A percentile compares a stretch with the other conserved stretches of the same genome.
phyloP scores from a whole-genome alignment of 2,329 filamentous ascomycete species.

The Fusarium sp. region DNA sequence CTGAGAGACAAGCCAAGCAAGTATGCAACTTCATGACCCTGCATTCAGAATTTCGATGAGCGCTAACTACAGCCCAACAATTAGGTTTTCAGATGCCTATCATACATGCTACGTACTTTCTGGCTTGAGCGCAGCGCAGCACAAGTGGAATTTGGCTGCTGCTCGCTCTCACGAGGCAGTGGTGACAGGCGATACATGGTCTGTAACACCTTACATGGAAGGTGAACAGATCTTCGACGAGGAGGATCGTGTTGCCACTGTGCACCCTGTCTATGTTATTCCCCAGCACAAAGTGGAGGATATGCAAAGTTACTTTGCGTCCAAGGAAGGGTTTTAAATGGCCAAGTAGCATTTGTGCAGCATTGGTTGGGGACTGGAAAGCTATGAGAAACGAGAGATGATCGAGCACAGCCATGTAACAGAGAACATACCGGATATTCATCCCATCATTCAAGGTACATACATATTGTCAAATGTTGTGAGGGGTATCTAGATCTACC shows the following conservation, averaged over 20 bases:
- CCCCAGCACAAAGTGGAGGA: conserved; percentile 78
- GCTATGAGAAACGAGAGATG: conserved; percentile 28
- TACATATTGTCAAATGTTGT: conserved; percentile 10
- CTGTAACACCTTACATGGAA: conserved; percentile 65
- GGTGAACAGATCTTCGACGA: conserved; percentile 78
- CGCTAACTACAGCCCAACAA: conserved; percentile 39
- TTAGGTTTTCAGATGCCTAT: conserved; percentile 85
- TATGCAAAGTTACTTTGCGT: conserved; percentile 76
- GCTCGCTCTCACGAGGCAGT: conserved; percentile 54
- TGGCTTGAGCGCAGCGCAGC: conserved; percentile 86
- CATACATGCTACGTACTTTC: conserved; percentile 94
- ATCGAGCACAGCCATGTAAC: conserved; percentile 1
- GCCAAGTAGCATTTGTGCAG: conserved; percentile 13
- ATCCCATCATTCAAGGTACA: conserved; percentile 1
- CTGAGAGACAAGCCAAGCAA: conserved; percentile 94
- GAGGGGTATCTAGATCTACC: conserved; percentile 25
- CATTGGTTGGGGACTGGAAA: conserved; percentile 2
- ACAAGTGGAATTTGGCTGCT: conserved; percentile 69
- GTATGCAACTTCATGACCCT: conserved; percentile 63
- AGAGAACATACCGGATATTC: neutral
- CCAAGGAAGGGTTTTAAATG: conserved; percentile 70
- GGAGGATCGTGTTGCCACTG: conserved; percentile 76
- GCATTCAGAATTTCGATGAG: conserved; percentile 33
- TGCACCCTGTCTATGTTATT: conserved; percentile 90
- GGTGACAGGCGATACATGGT: conserved; percentile 61